Evolutionary conservation across 306 rosid species (phyloP).

Genomic region (Glycine latifolia): DNA sequence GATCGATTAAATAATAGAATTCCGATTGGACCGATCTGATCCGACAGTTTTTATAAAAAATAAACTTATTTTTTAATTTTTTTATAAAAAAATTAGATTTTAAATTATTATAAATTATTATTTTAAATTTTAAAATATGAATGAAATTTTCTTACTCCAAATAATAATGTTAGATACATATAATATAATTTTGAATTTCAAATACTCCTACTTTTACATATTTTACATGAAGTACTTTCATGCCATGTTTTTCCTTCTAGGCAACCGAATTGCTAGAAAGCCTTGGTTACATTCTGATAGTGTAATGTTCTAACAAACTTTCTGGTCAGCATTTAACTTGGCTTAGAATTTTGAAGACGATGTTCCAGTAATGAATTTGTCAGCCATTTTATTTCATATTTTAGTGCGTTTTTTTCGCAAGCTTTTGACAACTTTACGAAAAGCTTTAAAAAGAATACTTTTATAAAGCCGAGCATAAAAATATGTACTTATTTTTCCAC

Average conservation of each 20-base stretch:
- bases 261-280: neutral
- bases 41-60: too few species aligned
- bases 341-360: too few species aligned
- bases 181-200: too few species aligned
- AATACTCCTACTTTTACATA: neutral
- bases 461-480: neutral
- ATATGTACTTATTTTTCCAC: too few species aligned
- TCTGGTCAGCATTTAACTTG: neutral
- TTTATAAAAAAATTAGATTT: too few species aligned
- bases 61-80: too few species aligned
- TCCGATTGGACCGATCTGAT: too few species aligned
- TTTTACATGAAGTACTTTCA: neutral
- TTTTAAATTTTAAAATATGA: too few species aligned
- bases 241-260: neutral
- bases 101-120: too few species aligned
- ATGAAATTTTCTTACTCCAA: too few species aligned
- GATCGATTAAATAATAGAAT: too few species aligned
- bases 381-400: neutral
- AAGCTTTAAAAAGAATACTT: neutral
- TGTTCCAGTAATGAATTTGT: neutral
- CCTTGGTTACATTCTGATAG: neutral
- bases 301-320: neutral
- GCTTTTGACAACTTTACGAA: neutral
- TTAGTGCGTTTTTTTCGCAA: neutral
- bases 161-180: too few species aligned